Base-by-base conservation (phyloP, 768 basidiomycete species). In the Gelatoporia subvermispora region DNA sequence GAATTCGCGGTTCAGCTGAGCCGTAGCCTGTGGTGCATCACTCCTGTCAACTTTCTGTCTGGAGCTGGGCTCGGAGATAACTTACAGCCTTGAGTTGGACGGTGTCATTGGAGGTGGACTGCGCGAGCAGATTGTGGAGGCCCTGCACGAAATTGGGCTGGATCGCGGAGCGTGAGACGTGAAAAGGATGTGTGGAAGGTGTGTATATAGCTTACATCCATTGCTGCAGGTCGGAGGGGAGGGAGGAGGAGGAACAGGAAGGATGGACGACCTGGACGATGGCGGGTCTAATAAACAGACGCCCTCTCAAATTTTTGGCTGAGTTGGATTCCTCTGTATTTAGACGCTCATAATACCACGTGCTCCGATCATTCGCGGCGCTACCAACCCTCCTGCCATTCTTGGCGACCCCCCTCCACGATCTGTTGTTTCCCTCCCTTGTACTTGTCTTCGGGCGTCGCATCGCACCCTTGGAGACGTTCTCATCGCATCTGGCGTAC, bases 61-160 rank as follows among this genome's bases (percentile, higher is more conserved):
- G n/a, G n/a, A n/a, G n/a, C n/a, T n/a, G n/a, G n/a, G n/a, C n/a
- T n/a, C n/a, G n/a, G n/a, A 59, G 60, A 50, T n/a, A 48, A 63
- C 90, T 68, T 70, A 95, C 95, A 60, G 85, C 79, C 73, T 96
- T 95, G 65, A 97, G 80, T 61, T 84, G 76, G 52, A 77, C 73
- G 37, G 95, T 98, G 72, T 99, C 93, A 59, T 89, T 89, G 35
- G 86, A 83, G 47, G 85, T 85, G 20, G 87, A 87, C 65, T 91
- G 90, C 51, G 86, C 71, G 45, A 99, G 84, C 51, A 96, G 81
- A 69, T 78, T 76, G 71, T 95, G 90, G 54, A 98, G 71, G 57
- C 77, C 77, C 68, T 93, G 84, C 57, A 89, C 78, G 67, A 81
- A 93, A 67, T 67, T 76, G 28, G 81, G 76, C 86, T 90, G 56